Conservation (phyloP, 2,329 filamentous ascomycete genomes). For the Xylaria sp. region DNA sequence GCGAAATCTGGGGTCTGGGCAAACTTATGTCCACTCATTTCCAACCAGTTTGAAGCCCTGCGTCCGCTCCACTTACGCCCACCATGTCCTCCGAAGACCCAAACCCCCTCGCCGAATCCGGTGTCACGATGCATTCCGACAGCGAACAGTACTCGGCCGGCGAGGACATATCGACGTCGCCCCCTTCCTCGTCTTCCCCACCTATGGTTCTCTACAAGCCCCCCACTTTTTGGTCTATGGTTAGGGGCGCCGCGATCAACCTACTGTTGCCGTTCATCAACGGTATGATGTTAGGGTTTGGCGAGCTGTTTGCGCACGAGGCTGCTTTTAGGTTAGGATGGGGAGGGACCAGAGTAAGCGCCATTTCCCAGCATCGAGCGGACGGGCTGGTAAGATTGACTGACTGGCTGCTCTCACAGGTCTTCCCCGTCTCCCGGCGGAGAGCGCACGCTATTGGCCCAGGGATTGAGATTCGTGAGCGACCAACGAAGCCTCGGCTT, state of each 20-base stretch:
- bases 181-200: slow-evolving; percentile 63
- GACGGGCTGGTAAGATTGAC: neutral
- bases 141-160: slow-evolving; percentile 78
- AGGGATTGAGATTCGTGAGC: slow-evolving; percentile 78
- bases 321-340: slow-evolving; percentile 91
- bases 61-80: neutral
- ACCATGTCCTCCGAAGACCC: slow-evolving; percentile 57
- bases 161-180: slow-evolving; percentile 63
- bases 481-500: slow-evolving; percentile 56
- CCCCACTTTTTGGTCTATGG: slow-evolving; percentile 81
- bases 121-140: slow-evolving; percentile 79
- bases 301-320: slow-evolving; percentile 95
- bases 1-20: slow-evolving; percentile 4
- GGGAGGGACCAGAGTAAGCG: slow-evolving; percentile 85
- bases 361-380: neutral
- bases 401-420: slow-evolving; percentile 39
- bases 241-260: slow-evolving; percentile 92
- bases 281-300: slow-evolving; percentile 97
- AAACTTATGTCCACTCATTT: neutral
- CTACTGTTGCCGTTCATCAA: slow-evolving; percentile 95
- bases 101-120: slow-evolving; percentile 68
- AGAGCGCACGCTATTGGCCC: slow-evolving; percentile 71
- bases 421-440: slow-evolving; percentile 63
- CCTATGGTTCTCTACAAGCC: slow-evolving; percentile 86
- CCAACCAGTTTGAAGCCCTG: neutral